A percentile compares a stretch with the other conserved stretches of the same genome.
Evolutionary conservation across 108 stramenopile genomes (phyloP).

Genomic region (Mediolabrus comicus): DNA sequence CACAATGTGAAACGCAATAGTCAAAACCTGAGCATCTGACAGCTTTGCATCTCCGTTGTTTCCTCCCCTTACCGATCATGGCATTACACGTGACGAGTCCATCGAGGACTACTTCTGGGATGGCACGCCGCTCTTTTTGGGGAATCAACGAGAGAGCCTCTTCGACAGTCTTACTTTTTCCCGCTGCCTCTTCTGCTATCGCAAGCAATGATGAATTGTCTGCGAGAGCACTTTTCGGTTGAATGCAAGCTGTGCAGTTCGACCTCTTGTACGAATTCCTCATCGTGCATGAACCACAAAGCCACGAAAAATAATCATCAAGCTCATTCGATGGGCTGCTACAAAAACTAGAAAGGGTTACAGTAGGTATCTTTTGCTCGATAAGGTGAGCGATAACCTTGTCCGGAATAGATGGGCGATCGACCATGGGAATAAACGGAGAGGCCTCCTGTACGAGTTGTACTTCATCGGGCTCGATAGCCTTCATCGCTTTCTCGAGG

Average conservation of each 20-base stretch:
- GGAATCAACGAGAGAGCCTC: constrained; percentile 22
- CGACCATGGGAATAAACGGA: background rate
- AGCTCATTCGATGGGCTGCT: constrained; percentile 1
- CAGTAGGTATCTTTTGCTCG: constrained; percentile 5
- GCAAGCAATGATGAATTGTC: constrained; percentile 22
- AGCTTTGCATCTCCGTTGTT: constrained; percentile 28
- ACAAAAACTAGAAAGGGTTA: constrained; percentile 8
- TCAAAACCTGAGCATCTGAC: constrained; percentile 24
- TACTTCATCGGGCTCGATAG: background rate
- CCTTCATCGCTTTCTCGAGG: constrained; percentile 21
- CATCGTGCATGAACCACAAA: constrained; percentile 38
- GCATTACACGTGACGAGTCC: constrained; percentile 31
- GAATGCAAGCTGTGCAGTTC: constrained; percentile 21
- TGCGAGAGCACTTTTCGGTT: constrained; percentile 12
- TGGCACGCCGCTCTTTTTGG: constrained; percentile 10
- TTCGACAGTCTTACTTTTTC: constrained; percentile 7
- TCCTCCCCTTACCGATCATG: constrained; percentile 14
- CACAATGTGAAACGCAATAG: constrained; percentile 36
- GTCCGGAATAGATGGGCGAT: constrained; percentile 28
- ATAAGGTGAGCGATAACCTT: constrained; percentile 15
- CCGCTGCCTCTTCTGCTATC: constrained; percentile 26
- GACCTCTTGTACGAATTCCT: constrained; percentile 26
- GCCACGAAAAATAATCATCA: constrained; percentile 42
- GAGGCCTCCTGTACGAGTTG: constrained; percentile 25
- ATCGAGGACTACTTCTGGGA: constrained; percentile 31